These are phyloP conservation scores for Clonostachys solani DNA, from an alignment of 2,329 filamentous ascomycete genomes.

Conservation along the genomic window DNA sequence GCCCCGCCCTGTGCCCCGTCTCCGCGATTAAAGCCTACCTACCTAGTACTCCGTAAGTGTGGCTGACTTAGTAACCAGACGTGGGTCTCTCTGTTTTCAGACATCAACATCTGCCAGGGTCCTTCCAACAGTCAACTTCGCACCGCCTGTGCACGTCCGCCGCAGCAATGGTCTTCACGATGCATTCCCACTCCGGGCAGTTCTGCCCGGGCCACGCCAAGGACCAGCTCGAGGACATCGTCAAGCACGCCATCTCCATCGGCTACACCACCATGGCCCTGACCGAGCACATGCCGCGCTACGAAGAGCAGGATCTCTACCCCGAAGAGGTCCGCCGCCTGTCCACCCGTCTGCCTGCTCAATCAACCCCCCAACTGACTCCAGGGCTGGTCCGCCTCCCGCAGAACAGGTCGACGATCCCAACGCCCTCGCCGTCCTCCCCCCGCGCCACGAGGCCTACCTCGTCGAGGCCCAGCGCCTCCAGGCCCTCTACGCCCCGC, in stretches of 20 bases:
- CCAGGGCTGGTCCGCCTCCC: not conserved
- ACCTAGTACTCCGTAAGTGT: no score
- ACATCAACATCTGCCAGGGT: no score
- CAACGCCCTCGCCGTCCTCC: slow-evolving; percentile 41
- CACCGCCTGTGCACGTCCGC: not conserved
- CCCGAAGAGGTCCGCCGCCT: slow-evolving; percentile 69
- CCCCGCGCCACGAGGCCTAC: slow-evolving; percentile 64
- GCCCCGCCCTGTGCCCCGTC: no score
- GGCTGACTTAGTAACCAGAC: no score
- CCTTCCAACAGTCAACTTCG: no score
- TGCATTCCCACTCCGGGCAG: slow-evolving; percentile 96
- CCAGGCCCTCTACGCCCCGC: slow-evolving; percentile 60
- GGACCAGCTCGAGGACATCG: slow-evolving; percentile 77
- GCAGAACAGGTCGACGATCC: slow-evolving; percentile 42
- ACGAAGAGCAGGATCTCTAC: slow-evolving; percentile 72
- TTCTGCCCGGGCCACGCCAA: slow-evolving; percentile 91
- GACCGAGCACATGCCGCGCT: slow-evolving; percentile 93
- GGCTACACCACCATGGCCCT: slow-evolving; percentile 82
- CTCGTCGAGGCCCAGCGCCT: slow-evolving; percentile 71
- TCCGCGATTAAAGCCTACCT: no score
- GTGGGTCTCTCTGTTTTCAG: no score
- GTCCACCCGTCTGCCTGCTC: not conserved
- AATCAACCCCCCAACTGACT: not conserved
- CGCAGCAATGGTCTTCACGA: slow-evolving; percentile 83
- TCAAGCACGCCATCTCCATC: slow-evolving; percentile 71